These are phyloP conservation scores for Acanthamoeba lenticulata DNA, from an alignment of 208 protist species.

Conservation along the genomic window DNA sequence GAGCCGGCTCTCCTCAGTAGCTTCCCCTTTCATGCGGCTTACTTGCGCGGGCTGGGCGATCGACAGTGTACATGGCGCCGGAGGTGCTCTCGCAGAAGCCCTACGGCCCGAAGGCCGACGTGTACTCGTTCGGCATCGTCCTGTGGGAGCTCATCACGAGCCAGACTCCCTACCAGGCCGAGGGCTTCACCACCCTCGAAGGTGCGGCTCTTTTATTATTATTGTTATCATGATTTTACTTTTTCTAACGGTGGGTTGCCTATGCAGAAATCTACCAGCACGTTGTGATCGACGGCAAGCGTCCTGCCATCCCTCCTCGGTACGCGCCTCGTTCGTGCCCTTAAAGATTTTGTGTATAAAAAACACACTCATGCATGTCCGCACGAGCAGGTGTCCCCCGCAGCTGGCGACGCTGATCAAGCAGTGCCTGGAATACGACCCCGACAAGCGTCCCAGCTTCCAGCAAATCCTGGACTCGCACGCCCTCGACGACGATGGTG, in stretches of 20 bases:
- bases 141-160: conserved; percentile 63
- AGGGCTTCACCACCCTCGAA: conserved; percentile 54
- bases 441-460: conserved; percentile 58
- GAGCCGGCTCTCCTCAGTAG: neutral
- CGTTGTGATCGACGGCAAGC: conserved; percentile 55
- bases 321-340: neutral
- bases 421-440: conserved; percentile 43
- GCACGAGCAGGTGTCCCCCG: neutral
- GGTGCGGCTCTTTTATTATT: conserved; percentile 1
- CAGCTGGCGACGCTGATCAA: conserved; percentile 20
- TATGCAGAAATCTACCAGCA: conserved; percentile 60
- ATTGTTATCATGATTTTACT: neutral
- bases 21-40: neutral
- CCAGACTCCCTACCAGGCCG: conserved; percentile 10
- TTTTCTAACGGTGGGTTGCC: neutral
- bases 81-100: conserved; percentile 60
- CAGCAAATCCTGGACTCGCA: conserved; percentile 64
- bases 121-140: conserved; percentile 63
- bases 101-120: conserved; percentile 46
- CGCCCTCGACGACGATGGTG: conserved; percentile 52
- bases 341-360: neutral
- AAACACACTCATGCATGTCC: neutral
- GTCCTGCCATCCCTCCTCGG: conserved; percentile 14
- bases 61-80: conserved; percentile 62
- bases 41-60: neutral